phyloP scores from a whole-genome alignment of 257 asterid genomes.

The Linaria vulgaris region DNA sequence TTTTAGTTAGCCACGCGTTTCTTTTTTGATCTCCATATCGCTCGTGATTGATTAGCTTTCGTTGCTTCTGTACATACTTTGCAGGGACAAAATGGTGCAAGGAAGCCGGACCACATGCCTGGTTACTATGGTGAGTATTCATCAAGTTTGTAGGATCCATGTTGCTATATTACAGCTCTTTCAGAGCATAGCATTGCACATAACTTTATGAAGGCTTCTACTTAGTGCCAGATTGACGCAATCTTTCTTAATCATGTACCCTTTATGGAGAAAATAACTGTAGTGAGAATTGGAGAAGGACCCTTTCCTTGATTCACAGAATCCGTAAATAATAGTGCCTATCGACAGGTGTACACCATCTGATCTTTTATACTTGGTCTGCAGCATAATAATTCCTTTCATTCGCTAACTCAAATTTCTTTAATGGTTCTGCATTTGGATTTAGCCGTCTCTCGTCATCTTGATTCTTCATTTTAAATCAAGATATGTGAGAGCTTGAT shows the following conservation, averaged over 20 bases:
- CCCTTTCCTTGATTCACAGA: conserved; percentile 13
- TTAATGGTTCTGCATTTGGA: not conserved
- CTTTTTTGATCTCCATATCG: conserved; percentile 20
- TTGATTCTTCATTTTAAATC: conserved; percentile 2
- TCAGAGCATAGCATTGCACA: not conserved
- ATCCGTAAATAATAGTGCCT: not conserved
- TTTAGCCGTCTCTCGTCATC: not conserved
- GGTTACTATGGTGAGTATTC: conserved; percentile 63
- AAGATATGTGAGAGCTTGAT: not conserved
- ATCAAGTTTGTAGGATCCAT: conserved; percentile 18
- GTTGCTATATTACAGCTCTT: conserved; percentile 13
- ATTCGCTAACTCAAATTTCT: not conserved
- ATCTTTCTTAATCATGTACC: not conserved
- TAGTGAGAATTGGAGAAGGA: conserved; percentile 1
- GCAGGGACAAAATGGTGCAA: conserved; percentile 70
- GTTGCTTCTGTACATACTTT: conserved; percentile 30
- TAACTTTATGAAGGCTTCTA: conserved; percentile 1
- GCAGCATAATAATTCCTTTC: conserved; percentile 3
- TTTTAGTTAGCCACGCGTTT: conserved; percentile 3
- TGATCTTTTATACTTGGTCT: conserved; percentile 6
- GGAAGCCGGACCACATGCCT: conserved; percentile 62
- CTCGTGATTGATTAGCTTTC: conserved; percentile 25
- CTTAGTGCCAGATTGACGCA: not conserved
- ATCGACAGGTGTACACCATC: conserved; percentile 5
- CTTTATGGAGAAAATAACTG: not conserved